Percentiles rank a stretch among this genome's conserved stretches.
phyloP scores from a whole-genome alignment of 169 alveolate genomes.

The Plasmodium ovale region DNA sequence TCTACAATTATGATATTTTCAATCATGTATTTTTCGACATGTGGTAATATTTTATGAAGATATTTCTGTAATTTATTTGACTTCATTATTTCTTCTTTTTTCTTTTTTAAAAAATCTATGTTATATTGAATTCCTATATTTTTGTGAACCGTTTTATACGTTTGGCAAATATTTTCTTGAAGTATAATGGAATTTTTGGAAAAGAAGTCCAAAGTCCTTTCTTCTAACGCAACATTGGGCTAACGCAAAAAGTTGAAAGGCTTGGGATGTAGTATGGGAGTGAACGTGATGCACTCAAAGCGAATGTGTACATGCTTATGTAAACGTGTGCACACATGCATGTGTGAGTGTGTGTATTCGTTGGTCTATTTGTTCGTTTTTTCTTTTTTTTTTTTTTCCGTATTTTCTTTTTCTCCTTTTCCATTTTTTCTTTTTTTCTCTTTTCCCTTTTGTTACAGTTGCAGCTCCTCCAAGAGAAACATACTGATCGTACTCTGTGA shows the following conservation, averaged over 20 bases:
- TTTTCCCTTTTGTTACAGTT: not conserved
- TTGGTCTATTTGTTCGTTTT: not conserved
- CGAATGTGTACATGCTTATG: not conserved
- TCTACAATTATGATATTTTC: constrained; percentile 45
- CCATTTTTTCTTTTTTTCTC: not conserved
- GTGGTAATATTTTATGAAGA: constrained; percentile 57
- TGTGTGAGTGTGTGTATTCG: not conserved
- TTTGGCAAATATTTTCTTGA: constrained; percentile 40
- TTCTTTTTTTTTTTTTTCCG: not conserved
- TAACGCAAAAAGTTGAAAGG: too few species aligned
- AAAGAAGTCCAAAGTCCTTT: constrained; percentile 53
- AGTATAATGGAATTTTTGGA: constrained; percentile 59
- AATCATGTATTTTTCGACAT: constrained; percentile 49
- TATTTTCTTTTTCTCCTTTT: not conserved
- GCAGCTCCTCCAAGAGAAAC: constrained; percentile 6
- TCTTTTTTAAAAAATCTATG: constrained; percentile 61
- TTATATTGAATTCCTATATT: constrained; percentile 62
- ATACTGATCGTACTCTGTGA: constrained; percentile 16
- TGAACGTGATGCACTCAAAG: too few species aligned
- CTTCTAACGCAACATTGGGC: constrained; percentile 20
- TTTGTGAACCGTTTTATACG: constrained; percentile 47
- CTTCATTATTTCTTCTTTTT: constrained; percentile 65
- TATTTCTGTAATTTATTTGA: constrained; percentile 43
- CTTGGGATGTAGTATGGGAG: too few species aligned
- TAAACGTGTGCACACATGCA: not conserved